phyloP scores from a whole-genome alignment of 1,284 basidiomycete genomes.

The Microbotryum violaceum region DNA sequence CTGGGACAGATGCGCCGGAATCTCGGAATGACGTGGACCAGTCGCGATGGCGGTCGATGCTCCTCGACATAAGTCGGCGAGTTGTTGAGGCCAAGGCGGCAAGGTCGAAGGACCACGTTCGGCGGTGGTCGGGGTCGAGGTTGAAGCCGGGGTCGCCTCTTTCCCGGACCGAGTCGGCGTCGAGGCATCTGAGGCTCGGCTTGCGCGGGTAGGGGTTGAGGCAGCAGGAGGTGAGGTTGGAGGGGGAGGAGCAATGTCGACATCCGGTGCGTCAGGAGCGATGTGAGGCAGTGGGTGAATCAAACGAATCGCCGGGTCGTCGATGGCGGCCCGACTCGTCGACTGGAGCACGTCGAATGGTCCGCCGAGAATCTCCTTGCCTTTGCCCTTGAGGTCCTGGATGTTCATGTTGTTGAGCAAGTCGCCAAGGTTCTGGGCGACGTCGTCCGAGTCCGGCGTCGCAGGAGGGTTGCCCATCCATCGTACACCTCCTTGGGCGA shows the following conservation, averaged over 20 bases:
- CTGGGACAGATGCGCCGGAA: slow-evolving; percentile 62
- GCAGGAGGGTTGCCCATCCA: not conserved
- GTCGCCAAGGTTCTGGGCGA: slow-evolving; percentile 42
- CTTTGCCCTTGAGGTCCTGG: slow-evolving; percentile 9
- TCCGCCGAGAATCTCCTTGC: slow-evolving; percentile 4
- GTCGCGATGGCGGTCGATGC: slow-evolving; percentile 1
- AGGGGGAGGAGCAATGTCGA: not conserved
- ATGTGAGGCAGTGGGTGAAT: slow-evolving; percentile 47
- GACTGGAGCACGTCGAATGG: slow-evolving; percentile 32
- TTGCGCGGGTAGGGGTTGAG: not conserved
- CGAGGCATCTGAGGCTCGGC: not conserved
- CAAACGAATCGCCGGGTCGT: slow-evolving; percentile 60
- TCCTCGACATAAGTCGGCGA: slow-evolving; percentile 10
- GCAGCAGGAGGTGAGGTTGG: not conserved
- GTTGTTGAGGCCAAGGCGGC: slow-evolving; percentile 23
- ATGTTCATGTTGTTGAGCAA: slow-evolving; percentile 55
- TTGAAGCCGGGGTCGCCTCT: not conserved
- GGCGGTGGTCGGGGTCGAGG: not conserved
- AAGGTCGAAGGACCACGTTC: not conserved
- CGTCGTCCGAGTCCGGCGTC: not conserved
- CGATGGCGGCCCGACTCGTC: slow-evolving; percentile 36
- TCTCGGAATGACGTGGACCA: slow-evolving; percentile 58
- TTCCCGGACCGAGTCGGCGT: slow-evolving; percentile 1
- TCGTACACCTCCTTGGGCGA: not conserved
- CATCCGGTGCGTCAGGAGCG: slow-evolving; percentile 41